Evolutionary conservation across 2,329 filamentous ascomycete species (phyloP).

Genomic region (Pyrenophora graminea): DNA sequence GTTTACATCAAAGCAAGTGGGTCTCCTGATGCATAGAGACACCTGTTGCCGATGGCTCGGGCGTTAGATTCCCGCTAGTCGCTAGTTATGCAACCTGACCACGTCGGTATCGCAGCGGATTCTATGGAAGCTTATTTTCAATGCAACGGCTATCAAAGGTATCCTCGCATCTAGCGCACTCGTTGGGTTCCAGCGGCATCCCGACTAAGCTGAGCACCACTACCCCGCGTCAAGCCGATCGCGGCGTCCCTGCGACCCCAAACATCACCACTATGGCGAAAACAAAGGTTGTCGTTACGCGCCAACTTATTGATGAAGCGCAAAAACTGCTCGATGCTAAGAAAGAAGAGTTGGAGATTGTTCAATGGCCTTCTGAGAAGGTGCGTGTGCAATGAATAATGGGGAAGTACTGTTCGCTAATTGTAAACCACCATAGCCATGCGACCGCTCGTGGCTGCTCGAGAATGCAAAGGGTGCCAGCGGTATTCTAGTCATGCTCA

Average conservation of each 20-base stretch:
- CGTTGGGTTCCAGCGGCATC: neutral
- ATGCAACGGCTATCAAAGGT: constrained; percentile 18
- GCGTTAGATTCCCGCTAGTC: constrained; percentile 9
- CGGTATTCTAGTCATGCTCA: constrained; percentile 36
- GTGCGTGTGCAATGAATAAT: constrained; percentile 8
- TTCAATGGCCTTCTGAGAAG: constrained; percentile 38
- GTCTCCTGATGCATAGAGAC: too few relatives aligned
- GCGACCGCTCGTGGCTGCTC: constrained; percentile 35
- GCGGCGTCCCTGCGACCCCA: constrained; percentile 13
- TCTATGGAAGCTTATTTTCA: neutral
- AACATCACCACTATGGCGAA: constrained; percentile 25
- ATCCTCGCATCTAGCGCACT: constrained; percentile 13
- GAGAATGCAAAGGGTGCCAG: constrained; percentile 28
- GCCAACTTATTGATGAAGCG: constrained; percentile 28
- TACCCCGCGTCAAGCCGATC: constrained; percentile 26
- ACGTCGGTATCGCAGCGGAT: neutral
- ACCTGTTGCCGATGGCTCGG: constrained; percentile 15
- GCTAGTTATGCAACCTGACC: neutral
- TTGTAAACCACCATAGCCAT: constrained; percentile 22
- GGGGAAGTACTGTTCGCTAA: constrained; percentile 3
- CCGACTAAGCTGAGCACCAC: neutral
- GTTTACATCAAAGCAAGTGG: too few relatives aligned
- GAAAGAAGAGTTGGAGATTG: constrained; percentile 25
- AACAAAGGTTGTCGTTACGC: constrained; percentile 37
- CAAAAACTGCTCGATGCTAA: constrained; percentile 27